Evolutionary conservation across 2,329 filamentous ascomycete species (phyloP), one percentile per base, ranked within the genome.

Genomic region (Rutstroemia sp.): DNA sequence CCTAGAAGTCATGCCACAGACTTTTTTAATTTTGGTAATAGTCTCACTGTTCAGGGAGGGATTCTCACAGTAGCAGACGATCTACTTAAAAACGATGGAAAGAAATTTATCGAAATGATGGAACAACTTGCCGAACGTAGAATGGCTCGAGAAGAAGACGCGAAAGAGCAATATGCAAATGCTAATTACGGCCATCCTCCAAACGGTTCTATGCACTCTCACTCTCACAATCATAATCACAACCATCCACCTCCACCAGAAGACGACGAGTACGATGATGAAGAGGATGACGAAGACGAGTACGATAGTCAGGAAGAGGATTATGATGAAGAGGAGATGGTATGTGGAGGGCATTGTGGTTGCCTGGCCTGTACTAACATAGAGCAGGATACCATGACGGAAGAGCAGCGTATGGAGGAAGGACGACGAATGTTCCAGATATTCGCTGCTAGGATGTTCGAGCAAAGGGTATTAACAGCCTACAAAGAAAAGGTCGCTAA

Each of bases 21-120:
- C 73, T 96, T 97, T 73, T 92, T 97, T 77, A 92, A 91, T 66
- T 99, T 99, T 77, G 94, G 94, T 64, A 95, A 95, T 71, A 96
- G 92, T 77, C 79, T 99, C 63, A 95, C 92, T 68, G 94, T 97
- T 66, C 94, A 97, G 75, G 83, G 94, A 78, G 95, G 94, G 71
- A 96, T 99, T 73, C 85, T 99, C 71, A 99, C 94, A 64, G 94
- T 99, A 69, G 94, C 94, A 72, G 94, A 99, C 77, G 94, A 99
- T 75, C 80, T 99, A 63, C 82, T 99, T 62, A 97, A 97, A 74
- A 99, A 99, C 74, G 94, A 99, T 73, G 94, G 94, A 68, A 96
- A 95, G 74, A 95, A 96, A 70, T 99, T 99, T 76, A 99, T 99
- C 73, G 94, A 99, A 72, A 99, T 99, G 94, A 99, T 99, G 94